A percentile compares a stretch with the other conserved stretches of the same genome.
phyloP scores from a whole-genome alignment of 371 early-diverging fungal species.

The Apophysomyces ossiformis region DNA sequence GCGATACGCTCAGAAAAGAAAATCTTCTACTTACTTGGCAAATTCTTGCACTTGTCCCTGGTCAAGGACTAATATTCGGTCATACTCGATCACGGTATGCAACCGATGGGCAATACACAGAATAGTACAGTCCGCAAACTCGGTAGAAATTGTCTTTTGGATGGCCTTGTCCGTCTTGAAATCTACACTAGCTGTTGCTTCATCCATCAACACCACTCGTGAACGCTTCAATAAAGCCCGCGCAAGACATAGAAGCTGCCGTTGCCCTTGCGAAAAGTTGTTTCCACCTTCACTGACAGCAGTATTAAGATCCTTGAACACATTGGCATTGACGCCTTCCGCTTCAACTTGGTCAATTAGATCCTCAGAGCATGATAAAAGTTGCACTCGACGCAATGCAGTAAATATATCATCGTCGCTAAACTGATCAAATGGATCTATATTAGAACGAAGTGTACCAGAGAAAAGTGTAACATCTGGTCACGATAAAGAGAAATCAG shows the following conservation, averaged over 20 bases:
- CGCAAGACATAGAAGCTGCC: slow-evolving; percentile 84
- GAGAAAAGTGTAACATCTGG: slow-evolving; percentile 68
- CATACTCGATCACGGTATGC: slow-evolving; percentile 83
- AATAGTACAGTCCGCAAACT: slow-evolving; percentile 70
- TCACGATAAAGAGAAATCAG: background rate
- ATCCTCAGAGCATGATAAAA: slow-evolving; percentile 36
- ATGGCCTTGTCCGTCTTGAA: slow-evolving; percentile 67
- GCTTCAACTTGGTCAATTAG: slow-evolving; percentile 23
- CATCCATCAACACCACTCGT: slow-evolving; percentile 58
- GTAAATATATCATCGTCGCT: slow-evolving; percentile 72
- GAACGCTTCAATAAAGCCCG: slow-evolving; percentile 69
- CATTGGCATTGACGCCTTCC: slow-evolving; percentile 53
- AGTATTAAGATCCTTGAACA: slow-evolving; percentile 40
- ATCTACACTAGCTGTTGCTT: slow-evolving; percentile 87
- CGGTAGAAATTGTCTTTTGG: slow-evolving; percentile 67
- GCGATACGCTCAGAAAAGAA: background rate
- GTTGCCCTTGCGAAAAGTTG: slow-evolving; percentile 84
- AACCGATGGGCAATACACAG: slow-evolving; percentile 87
- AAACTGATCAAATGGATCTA: slow-evolving; percentile 71
- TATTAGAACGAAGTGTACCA: slow-evolving; percentile 68
- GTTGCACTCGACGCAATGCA: slow-evolving; percentile 61
- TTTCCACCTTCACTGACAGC: slow-evolving; percentile 70
- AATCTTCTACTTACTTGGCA: slow-evolving; percentile 36
- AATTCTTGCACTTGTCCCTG: slow-evolving; percentile 77
- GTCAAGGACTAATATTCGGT: slow-evolving; percentile 82